Conservation (phyloP, 225 moss, liverwort and hornwort genomes). For the Sphagnum tenellum region DNA sequence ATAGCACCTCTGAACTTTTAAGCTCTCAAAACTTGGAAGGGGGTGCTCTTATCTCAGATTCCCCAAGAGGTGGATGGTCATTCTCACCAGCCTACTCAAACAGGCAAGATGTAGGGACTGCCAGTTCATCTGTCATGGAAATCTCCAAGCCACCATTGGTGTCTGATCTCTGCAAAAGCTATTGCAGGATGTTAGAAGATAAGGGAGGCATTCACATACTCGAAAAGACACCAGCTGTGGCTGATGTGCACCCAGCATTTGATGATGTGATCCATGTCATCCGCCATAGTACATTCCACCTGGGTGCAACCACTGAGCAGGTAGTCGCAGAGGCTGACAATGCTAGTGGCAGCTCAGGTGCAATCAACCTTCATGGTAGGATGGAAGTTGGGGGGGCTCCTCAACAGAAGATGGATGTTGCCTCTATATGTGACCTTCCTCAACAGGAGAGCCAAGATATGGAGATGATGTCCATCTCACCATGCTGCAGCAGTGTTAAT, state of each 20-base stretch:
- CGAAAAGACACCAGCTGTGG: constrained; percentile 29
- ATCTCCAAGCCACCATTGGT: too few relatives aligned
- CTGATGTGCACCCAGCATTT: constrained; percentile 60
- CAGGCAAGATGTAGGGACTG: too few relatives aligned
- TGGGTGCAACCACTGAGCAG: constrained; percentile 35
- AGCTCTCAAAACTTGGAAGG: constrained; percentile 9
- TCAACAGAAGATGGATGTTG: constrained; percentile 87
- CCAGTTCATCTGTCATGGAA: too few relatives aligned
- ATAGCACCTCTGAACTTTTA: constrained; percentile 5
- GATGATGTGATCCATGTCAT: constrained; percentile 92
- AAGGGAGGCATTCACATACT: constrained; percentile 53
- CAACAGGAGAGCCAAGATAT: constrained; percentile 37
- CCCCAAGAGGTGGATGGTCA: too few relatives aligned
- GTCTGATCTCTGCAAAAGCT: too few relatives aligned
- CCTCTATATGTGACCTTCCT: constrained; percentile 75
- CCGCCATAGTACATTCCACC: constrained; percentile 93
- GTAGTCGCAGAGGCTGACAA: constrained; percentile 42
- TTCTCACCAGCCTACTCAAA: too few relatives aligned
- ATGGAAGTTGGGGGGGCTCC: constrained; percentile 70
- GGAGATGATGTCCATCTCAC: constrained; percentile 46
- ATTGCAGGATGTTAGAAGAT: constrained; percentile 11
- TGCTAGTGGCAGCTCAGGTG: constrained; percentile 7
- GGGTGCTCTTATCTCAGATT: constrained; percentile 12
- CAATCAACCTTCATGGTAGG: constrained; percentile 64
- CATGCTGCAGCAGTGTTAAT: constrained; percentile 22